Base-by-base conservation (phyloP, 2,329 filamentous ascomycete genomes). In the Dichotomopilus funicola region DNA sequence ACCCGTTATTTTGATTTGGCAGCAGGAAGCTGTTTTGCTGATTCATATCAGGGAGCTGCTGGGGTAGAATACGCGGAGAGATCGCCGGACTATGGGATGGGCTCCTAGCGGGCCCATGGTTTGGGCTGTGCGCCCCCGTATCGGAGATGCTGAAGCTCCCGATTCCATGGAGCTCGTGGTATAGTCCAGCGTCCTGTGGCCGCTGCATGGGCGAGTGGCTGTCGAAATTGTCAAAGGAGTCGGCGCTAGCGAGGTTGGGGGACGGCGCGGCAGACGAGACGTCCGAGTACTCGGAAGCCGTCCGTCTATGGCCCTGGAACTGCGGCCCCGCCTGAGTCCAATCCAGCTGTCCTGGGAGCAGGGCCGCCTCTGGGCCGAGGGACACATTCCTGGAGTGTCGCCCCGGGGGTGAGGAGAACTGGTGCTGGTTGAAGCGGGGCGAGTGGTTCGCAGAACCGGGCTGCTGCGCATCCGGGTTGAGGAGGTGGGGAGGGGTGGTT, bases 201-300 rank as follows among this genome's bases (percentile, higher is more conserved):
- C 82, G 79, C 59, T 96, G 81, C 71, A 94, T 82, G 1, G 92
- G 92, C 6, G 91, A 96, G 58, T 89, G 86, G 54, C 86, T 79
- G 59, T 88, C 81, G 51, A 80, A 77, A n/a, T 77, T 72, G 19
- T 96, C 91, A 66, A 95, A 95, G 60, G 76, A 82, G 65, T 96
- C 91, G 58, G 87, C 80, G 62, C 87, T 87, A 34, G 80, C 81
- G 55, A 96, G 73, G 66, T 89, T 90, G 3, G 92, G 92, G 13
- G 92, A 96, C 35, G 86, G 88, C 27, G 88, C 85, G 12, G 86
- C 88, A 13, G 90, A 95, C 5, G 86, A 96, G 5, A 96, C 86
- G 63, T 96, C 92, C 2, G 91, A 96, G 65, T 87, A 90, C 64
- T 96, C 92, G n/a, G 91, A 96, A 1, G 89, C 88, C 40, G 83